These are phyloP conservation scores for Daedaleopsis sinensis DNA, from an alignment of 768 basidiomycete species.

Conservation along the genomic window DNA sequence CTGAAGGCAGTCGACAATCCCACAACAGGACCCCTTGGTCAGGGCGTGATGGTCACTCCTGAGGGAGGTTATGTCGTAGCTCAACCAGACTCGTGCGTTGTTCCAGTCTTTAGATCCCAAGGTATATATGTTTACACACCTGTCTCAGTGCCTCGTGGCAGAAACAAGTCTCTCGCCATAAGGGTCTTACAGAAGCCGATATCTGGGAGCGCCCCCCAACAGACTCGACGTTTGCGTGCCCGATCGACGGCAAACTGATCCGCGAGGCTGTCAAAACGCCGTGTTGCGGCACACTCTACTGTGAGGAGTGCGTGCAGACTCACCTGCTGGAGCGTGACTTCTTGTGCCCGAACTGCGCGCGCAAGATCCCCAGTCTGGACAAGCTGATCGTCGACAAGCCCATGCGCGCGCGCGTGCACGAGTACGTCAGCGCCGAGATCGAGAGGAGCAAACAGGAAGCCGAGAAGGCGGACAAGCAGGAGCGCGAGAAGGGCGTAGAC, in stretches of 20 bases:
- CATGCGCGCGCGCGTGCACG: constrained; percentile 72
- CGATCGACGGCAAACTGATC: constrained; percentile 91
- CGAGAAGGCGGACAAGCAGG: constrained; percentile 26
- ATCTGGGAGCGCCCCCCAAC: constrained; percentile 84
- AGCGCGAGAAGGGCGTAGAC: constrained; percentile 1
- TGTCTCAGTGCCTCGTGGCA: constrained; percentile 85
- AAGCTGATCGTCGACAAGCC: constrained; percentile 82
- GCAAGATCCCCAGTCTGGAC: constrained; percentile 88
- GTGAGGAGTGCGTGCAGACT: constrained; percentile 97
- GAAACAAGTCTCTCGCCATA: constrained; percentile 80
- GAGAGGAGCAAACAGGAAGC: constrained; percentile 75
- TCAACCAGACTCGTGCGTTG: constrained; percentile 89
- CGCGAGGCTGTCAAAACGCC: constrained; percentile 95
- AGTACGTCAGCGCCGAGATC: constrained; percentile 81
- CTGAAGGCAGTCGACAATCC: constrained; percentile 94
- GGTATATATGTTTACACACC: neutral
- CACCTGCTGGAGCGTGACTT: constrained; percentile 95
- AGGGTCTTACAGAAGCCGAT: constrained; percentile 84
- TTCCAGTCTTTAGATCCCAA: neutral
- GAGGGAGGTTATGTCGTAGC: constrained; percentile 98
- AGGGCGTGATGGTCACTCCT: constrained; percentile 97
- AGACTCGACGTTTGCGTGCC: constrained; percentile 80
- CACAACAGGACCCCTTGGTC: constrained; percentile 64
- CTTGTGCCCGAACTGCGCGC: constrained; percentile 86
- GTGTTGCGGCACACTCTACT: constrained; percentile 88